A percentile compares a stretch with the other conserved stretches of the same genome.
phyloP scores from a whole-genome alignment of 495 filamentous ascomycete species.

The Bombardia bombarda region DNA sequence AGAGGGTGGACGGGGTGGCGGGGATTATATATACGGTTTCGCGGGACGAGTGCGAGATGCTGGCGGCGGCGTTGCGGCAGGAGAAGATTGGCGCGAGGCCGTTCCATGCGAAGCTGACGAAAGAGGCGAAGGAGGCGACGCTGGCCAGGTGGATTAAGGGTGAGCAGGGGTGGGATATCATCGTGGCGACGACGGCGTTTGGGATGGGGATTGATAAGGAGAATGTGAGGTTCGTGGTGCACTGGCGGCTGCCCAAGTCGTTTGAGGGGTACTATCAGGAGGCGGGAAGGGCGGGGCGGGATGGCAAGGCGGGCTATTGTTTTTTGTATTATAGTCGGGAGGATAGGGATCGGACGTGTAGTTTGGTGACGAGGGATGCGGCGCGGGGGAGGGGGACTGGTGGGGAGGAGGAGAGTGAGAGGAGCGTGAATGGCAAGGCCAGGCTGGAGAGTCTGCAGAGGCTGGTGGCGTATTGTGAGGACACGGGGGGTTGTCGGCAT shows the following conservation, averaged over 20 bases:
- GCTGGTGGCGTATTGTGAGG: constrained; percentile 76
- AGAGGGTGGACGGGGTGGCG: constrained; percentile 56
- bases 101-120: constrained; percentile 60
- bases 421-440: constrained; percentile 16
- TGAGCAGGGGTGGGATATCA: constrained; percentile 70
- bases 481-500: constrained; percentile 65
- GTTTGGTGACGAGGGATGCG: constrained; percentile 40
- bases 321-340: constrained; percentile 83
- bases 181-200: constrained; percentile 91
- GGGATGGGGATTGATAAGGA: constrained; percentile 98
- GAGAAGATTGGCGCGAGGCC: constrained; percentile 61
- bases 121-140: constrained; percentile 54
- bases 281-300: constrained; percentile 82
- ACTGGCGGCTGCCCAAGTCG: constrained; percentile 85
- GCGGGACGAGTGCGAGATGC: constrained; percentile 63
- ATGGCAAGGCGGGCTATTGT: constrained; percentile 77
- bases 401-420: constrained; percentile 15
- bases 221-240: constrained; percentile 85
- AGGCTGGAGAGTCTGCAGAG: constrained; percentile 42
- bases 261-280: constrained; percentile 97
- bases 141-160: constrained; percentile 69
- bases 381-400: constrained; percentile 2
- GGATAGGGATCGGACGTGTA: constrained; percentile 68
- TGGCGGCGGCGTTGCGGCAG: constrained; percentile 55
- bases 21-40: constrained; percentile 89